These are phyloP conservation scores for Tylopilus sp. DNA, from an alignment of 768 basidiomycete genomes.

Conservation along the genomic window DNA sequence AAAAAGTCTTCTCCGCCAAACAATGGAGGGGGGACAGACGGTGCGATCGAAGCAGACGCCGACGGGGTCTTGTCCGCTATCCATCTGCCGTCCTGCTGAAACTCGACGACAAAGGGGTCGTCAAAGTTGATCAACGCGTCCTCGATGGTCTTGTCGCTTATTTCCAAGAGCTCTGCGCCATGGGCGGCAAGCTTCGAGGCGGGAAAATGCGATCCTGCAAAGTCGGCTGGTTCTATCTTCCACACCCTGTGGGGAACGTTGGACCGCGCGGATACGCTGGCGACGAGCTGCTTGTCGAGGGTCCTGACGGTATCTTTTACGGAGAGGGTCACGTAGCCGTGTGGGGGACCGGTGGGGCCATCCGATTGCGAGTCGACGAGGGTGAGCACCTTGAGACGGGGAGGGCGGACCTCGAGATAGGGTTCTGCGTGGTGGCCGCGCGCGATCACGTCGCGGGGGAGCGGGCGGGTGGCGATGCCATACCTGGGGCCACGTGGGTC, in stretches of 20 bases:
- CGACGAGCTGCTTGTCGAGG: constrained; percentile 41
- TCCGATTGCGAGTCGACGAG: constrained; percentile 33
- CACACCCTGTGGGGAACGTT: constrained; percentile 56
- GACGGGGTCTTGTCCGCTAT: constrained; percentile 38
- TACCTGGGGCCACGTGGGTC: constrained; percentile 53
- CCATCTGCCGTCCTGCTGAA: constrained; percentile 59
- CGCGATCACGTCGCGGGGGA: constrained; percentile 66
- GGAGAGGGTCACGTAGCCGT: constrained; percentile 46
- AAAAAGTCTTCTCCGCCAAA: constrained; percentile 62
- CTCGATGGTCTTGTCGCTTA: constrained; percentile 48
- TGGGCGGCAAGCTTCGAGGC: constrained; percentile 22
- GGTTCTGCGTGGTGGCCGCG: constrained; percentile 50
- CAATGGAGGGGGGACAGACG: constrained; percentile 41
- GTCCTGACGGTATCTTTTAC: constrained; percentile 46
- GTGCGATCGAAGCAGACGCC: constrained; percentile 4
- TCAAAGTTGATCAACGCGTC: constrained; percentile 56
- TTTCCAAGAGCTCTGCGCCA: constrained; percentile 41
- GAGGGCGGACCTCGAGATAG: constrained; percentile 70
- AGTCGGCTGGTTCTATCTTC: constrained; percentile 46
- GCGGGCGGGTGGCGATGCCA: constrained; percentile 50
- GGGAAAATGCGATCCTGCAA: constrained; percentile 29
- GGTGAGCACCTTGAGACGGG: constrained; percentile 54
- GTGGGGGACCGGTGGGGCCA: constrained; percentile 28
- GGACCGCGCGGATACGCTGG: constrained; percentile 32
- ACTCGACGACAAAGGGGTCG: constrained; percentile 78